Evolutionary conservation across 805 yeast genomes (phyloP).

Genomic region (Candida nanaspora): DNA sequence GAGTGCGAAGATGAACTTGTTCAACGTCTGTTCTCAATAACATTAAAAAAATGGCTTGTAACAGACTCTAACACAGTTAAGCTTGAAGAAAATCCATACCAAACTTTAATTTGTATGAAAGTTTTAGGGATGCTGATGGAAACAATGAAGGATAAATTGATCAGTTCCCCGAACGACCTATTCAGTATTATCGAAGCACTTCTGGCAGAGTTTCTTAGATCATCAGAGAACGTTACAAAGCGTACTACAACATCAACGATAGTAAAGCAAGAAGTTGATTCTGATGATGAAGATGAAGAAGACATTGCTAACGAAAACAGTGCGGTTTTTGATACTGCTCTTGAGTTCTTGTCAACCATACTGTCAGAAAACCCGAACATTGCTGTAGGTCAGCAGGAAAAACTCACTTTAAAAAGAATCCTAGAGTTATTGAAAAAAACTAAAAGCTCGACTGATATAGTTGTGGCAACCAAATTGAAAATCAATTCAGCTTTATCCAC

Average conservation of each 20-base stretch:
- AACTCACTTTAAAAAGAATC: not conserved
- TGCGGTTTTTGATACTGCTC: conserved; percentile 25
- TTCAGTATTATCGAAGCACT: conserved; percentile 41
- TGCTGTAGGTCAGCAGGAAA: not conserved
- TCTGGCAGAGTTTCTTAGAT: conserved; percentile 22
- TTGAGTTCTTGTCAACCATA: conserved; percentile 32
- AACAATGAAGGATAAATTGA: conserved; percentile 48
- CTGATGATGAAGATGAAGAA: conserved; percentile 32
- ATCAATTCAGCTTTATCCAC: not conserved
- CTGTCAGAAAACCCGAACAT: conserved; percentile 15
- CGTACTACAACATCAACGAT: too few species aligned
- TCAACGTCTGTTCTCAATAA: conserved; percentile 38
- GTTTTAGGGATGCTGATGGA: conserved; percentile 56
- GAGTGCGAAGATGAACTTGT: conserved; percentile 35
- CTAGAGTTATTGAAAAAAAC: not conserved
- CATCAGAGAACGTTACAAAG: not conserved
- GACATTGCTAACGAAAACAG: conserved; percentile 23
- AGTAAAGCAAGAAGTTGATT: conserved; percentile 25
- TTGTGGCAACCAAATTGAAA: too few species aligned
- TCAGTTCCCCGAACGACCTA: conserved; percentile 51
- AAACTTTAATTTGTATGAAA: conserved; percentile 51
- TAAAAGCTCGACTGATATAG: not conserved
- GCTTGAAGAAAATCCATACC: conserved; percentile 37
- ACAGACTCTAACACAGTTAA: conserved; percentile 8
- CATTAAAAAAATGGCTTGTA: conserved; percentile 57